phyloP scores from a whole-genome alignment of 352 stramenopile genomes.

The Phytophthora agathidicida region DNA sequence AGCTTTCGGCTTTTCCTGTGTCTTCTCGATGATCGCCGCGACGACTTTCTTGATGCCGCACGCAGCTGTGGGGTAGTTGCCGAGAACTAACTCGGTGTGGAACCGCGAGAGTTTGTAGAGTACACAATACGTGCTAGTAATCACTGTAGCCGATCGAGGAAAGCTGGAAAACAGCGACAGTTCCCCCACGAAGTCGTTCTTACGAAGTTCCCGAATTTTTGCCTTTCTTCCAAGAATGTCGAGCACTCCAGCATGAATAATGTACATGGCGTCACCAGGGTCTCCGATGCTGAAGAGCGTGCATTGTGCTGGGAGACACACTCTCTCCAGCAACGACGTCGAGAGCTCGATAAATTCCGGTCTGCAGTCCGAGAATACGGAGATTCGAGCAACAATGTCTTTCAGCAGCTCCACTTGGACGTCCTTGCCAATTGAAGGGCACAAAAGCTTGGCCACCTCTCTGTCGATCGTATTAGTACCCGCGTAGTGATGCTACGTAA shows the following conservation, averaged over 20 bases:
- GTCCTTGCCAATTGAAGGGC: constrained; percentile 71
- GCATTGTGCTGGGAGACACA: constrained; percentile 58
- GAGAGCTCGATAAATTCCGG: constrained; percentile 59
- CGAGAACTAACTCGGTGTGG: constrained; percentile 51
- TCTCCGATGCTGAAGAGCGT: constrained; percentile 62
- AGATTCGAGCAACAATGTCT: constrained; percentile 46
- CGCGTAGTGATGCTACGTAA: constrained; percentile 55
- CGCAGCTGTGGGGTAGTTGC: constrained; percentile 42
- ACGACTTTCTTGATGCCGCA: constrained; percentile 36
- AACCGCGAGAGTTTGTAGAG: constrained; percentile 68
- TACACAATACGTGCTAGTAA: constrained; percentile 64
- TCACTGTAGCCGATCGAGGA: constrained; percentile 55
- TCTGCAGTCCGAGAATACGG: constrained; percentile 60
- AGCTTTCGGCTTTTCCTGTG: constrained; percentile 35
- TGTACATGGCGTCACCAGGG: constrained; percentile 71
- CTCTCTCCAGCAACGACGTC: constrained; percentile 61
- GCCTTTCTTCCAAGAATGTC: constrained; percentile 55
- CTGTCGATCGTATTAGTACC: constrained; percentile 68
- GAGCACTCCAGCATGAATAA: constrained; percentile 73
- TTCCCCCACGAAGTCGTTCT: constrained; percentile 71
- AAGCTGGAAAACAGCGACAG: constrained; percentile 68
- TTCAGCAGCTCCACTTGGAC: constrained; percentile 80
- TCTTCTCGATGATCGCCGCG: constrained; percentile 40
- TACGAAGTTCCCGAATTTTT: constrained; percentile 71
- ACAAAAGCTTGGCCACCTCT: constrained; percentile 69